phyloP scores from a whole-genome alignment of 352 stramenopile genomes.

The Elongisporangium prolatum region DNA sequence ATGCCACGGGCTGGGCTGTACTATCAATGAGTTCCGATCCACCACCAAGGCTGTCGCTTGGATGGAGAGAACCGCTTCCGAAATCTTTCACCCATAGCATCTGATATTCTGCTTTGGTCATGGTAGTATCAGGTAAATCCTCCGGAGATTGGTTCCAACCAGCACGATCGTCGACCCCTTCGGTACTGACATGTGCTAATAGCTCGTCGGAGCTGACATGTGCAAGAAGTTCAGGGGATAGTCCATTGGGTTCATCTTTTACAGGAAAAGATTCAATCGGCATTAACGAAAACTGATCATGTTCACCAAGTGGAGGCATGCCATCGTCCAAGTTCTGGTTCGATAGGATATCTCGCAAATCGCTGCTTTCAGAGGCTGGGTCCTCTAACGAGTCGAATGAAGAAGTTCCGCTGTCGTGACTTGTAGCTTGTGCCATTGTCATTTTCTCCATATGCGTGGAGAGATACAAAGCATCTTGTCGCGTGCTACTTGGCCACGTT shows the following conservation, averaged over 20 bases:
- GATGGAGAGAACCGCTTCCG: background rate
- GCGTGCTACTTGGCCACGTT: conserved; percentile 7
- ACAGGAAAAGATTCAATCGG: conserved; percentile 9
- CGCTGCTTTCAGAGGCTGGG: background rate
- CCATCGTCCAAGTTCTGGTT: background rate
- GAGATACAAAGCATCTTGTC: conserved; percentile 35
- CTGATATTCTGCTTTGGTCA: conserved; percentile 4
- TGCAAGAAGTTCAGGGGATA: background rate
- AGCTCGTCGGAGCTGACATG: background rate
- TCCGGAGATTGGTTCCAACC: background rate
- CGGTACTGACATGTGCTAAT: background rate
- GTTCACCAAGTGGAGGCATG: background rate
- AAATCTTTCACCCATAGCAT: conserved; percentile 15
- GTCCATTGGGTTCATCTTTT: conserved; percentile 3
- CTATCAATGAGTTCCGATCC: background rate
- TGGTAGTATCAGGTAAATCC: background rate
- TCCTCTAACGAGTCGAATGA: background rate
- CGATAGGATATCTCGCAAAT: background rate
- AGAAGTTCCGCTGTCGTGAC: background rate
- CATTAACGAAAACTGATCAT: conserved; percentile 10
- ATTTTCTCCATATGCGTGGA: conserved; percentile 66
- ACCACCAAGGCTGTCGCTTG: background rate
- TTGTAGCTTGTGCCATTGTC: conserved; percentile 32
- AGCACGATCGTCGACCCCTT: background rate
- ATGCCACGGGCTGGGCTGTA: background rate